Evolutionary conservation across 495 filamentous ascomycete species (phyloP), one percentile per base, ranked within the genome.

Genomic region (Pseudevernia furfuracea): DNA sequence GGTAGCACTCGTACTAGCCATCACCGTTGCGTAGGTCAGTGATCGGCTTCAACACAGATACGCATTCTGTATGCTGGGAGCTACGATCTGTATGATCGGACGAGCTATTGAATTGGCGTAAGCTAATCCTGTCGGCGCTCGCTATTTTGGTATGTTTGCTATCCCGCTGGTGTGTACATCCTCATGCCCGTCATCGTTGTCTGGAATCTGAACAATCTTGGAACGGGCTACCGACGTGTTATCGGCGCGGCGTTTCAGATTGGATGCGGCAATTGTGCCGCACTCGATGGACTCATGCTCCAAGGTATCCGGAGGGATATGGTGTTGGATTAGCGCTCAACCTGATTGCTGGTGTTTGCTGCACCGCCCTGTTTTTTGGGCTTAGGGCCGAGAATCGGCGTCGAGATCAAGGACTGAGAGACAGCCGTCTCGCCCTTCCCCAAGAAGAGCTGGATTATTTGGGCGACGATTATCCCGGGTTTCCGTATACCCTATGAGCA

Each of bases 401-500:
- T 72, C 79, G 75, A 28, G 78, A 81, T 39, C 60, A 70, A 15
- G 78, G 77, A 4, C 72, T 77, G 63, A 72, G 77, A 48, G 75
- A 80, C 59, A 59, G 65, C 58, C 67, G 73, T 58, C 66, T 81
- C 36, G 57, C n/a, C 23, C 62, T 64, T 30, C 69, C 74, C 0
- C 65, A 59, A 38, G 73, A 81, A 44, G 71, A 75, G 55, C 61
- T 74, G n/a, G 71, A 78, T 61, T 80, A 82, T 60, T 68, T 81
- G 61, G 80, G 80, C 4, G 80, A 83, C 49, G 74, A 79, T 36
- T 78, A 81, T 72, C 80, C 80, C 23, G 67, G 72, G 32, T 80
- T 80, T 61, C 68, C 77, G 39, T 80, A 75, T 62, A 74, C 77
- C 41, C 60, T 70, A 49, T 70, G 11, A 25, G 46, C n/a, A n/a